These are phyloP conservation scores for Globisporangium ultimum DNA, from an alignment of 352 stramenopile genomes.

Conservation along the genomic window DNA sequence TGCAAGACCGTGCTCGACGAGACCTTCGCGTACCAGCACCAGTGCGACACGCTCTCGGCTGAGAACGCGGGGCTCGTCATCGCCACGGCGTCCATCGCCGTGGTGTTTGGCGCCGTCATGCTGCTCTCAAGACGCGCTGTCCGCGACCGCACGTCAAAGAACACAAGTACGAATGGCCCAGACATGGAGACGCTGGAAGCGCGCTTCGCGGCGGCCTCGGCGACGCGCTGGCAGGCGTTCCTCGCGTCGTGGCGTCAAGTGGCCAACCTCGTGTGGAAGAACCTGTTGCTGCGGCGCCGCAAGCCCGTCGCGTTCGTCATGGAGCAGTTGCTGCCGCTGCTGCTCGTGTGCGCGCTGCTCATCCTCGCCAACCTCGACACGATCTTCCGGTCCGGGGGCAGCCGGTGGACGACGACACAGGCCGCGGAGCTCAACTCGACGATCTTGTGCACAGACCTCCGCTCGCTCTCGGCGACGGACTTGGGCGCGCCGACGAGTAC, in stretches of 20 bases:
- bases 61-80: slow-evolving; percentile 4
- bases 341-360: slow-evolving; percentile 31
- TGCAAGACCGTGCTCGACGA: slow-evolving; percentile 7
- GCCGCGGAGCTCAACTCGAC: slow-evolving; percentile 1
- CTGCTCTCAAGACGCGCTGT: background rate
- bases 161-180: background rate
- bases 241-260: slow-evolving; percentile 20
- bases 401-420: slow-evolving; percentile 7
- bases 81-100: background rate
- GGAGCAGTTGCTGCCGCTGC: slow-evolving; percentile 33
- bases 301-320: slow-evolving; percentile 25
- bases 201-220: slow-evolving; percentile 12
- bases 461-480: background rate
- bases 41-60: slow-evolving; percentile 2
- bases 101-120: background rate
- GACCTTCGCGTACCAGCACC: slow-evolving; percentile 6
- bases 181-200: slow-evolving; percentile 9
- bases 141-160: too few relatives aligned
- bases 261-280: slow-evolving; percentile 41
- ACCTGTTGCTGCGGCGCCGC: slow-evolving; percentile 27
- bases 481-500: slow-evolving; percentile 23
- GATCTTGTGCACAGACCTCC: slow-evolving; percentile 12
- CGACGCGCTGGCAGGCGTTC: slow-evolving; percentile 7
- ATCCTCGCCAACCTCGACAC: slow-evolving; percentile 33
- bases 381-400: slow-evolving; percentile 13